phyloP scores from a whole-genome alignment of 495 filamentous ascomycete genomes.

The Aspergillus haitiensis region DNA sequence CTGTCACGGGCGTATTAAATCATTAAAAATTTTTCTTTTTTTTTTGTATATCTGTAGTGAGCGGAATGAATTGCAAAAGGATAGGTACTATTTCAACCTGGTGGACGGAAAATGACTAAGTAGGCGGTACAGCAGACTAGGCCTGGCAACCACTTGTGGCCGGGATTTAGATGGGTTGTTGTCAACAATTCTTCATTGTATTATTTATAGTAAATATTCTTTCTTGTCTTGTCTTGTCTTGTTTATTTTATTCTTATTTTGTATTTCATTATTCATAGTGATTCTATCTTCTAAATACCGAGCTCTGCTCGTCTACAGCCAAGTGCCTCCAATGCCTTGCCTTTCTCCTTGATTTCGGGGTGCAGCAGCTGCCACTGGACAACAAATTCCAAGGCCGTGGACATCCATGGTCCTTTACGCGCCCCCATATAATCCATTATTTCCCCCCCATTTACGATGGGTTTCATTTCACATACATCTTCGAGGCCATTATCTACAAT shows the following conservation, averaged over 20 bases:
- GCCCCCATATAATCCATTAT: conserved; percentile 60
- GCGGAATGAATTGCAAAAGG: too few relatives aligned
- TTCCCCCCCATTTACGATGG: conserved; percentile 64
- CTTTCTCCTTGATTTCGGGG: conserved; percentile 60
- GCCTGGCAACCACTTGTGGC: too few relatives aligned
- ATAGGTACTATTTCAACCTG: too few relatives aligned
- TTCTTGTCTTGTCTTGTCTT: background rate
- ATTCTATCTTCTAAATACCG: conserved; percentile 36
- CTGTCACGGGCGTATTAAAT: too few relatives aligned
- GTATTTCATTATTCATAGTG: conserved; percentile 11
- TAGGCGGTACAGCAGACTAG: too few relatives aligned
- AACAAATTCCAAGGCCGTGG: conserved; percentile 65
- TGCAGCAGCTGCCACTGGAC: conserved; percentile 86
- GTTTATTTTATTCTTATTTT: background rate
- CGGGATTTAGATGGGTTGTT: too few relatives aligned
- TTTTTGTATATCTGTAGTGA: too few relatives aligned
- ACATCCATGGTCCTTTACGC: conserved; percentile 76
- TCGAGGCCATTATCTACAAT: conserved; percentile 44
- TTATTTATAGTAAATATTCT: too few relatives aligned
- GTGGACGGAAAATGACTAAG: too few relatives aligned
- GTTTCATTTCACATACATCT: conserved; percentile 51
- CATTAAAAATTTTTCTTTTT: too few relatives aligned
- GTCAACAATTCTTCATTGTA: too few relatives aligned
- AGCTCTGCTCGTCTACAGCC: conserved; percentile 54
- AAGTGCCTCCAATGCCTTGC: conserved; percentile 66